Base-by-base conservation (phyloP, 805 yeast species). In the Starmerella vaccinii region DNA sequence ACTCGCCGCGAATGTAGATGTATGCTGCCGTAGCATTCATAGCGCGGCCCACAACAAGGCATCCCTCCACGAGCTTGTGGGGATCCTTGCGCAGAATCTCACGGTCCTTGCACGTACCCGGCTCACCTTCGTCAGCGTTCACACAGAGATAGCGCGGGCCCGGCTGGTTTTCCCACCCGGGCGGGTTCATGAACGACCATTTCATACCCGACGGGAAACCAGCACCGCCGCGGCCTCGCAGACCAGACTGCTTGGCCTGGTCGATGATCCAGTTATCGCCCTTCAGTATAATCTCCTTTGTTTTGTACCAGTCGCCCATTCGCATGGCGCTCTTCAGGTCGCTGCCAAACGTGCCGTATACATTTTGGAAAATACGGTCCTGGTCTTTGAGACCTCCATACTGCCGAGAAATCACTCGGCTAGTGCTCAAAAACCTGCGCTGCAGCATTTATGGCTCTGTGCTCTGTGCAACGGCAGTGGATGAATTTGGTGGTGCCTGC, bases 161-260 rank as follows among this genome's bases (percentile, higher is more conserved):
- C 15, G 70, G 70, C 69, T 85, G 85, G 65, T 85, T 86, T 55
- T 85, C 94, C 95, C 95, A 85, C 52, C 92, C 92, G 49, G 95
- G 95, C 42, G 95, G 95, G 70, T 86, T 86, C 95, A 85, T 85
- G 65, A 85, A 85, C 22, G 92, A 83, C 94, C 94, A 85, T 69
- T 85, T 85, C 63, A 85, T 76, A 29, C 95, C 95, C 22, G 88
- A 78, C 49, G 95, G 95, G 75, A 85, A 85, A 16, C 95, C 95
- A 42, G 95, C 95, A 63, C 95, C 95, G 53, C 95, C 95, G 68
- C 95, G 79, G 52, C 95, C 95, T 65, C 95, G 78, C 57, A 85
- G 74, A 21, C 95, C 95, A 21, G 89, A 81, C 61, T 78, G 76
- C 66, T 85, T 85, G 73, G 83, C 80, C 70, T 85, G 90, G 63